Evolutionary conservation across 257 asterid genomes (phyloP).

Genomic region (Solanum sitiens): DNA sequence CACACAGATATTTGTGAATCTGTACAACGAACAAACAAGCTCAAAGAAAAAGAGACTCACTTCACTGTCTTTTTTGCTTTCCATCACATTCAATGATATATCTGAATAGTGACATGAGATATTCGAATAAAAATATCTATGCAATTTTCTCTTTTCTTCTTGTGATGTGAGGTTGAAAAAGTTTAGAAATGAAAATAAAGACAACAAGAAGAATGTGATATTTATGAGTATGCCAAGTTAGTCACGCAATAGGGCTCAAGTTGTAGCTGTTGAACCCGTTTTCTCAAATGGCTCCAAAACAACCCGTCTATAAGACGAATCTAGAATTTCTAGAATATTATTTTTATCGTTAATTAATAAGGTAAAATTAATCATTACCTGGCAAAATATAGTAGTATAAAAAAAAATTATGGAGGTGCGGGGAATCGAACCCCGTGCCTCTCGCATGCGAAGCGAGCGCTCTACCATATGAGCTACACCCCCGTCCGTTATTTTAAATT

Average conservation of each 20-base stretch:
- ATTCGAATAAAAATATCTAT: not conserved
- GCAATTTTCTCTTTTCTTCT: not conserved
- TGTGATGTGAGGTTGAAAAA: not conserved
- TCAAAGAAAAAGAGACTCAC: not conserved
- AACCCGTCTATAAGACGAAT: not conserved
- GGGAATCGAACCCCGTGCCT: constrained; percentile 99
- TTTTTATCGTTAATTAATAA: too few relatives aligned
- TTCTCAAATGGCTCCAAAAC: not conserved
- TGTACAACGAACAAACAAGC: not conserved
- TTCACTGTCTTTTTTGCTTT: not conserved
- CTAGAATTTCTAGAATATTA: not conserved
- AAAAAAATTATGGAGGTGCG: constrained; percentile 53
- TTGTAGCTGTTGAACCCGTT: not conserved
- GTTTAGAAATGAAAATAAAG: not conserved
- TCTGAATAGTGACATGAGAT: not conserved
- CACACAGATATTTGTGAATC: not conserved
- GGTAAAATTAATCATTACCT: too few relatives aligned
- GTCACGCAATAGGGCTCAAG: constrained; percentile 14
- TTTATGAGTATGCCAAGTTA: constrained; percentile 32
- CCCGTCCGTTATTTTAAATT: constrained; percentile 2
- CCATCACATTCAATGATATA: not conserved
- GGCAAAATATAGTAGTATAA: too few relatives aligned
- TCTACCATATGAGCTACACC: constrained; percentile 99
- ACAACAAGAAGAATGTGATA: constrained; percentile 23
- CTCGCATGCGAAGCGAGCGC: constrained; percentile 99